These are phyloP conservation scores for Sporothrix brasiliensis DNA, from an alignment of 2,329 filamentous ascomycete genomes.

Conservation along the genomic window DNA sequence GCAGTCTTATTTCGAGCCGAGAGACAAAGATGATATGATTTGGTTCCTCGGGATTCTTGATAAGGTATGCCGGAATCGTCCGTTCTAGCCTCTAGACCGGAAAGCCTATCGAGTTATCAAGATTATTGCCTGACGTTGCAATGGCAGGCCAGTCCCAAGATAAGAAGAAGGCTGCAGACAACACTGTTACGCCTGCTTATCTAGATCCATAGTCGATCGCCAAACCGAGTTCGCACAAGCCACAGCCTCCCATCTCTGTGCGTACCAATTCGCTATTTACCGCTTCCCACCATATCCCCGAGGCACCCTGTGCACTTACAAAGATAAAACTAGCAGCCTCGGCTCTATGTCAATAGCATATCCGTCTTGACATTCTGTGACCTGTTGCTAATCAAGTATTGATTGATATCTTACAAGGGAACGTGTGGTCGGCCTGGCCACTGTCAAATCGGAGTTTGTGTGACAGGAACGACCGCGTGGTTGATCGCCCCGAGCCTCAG, in stretches of 20 bases:
- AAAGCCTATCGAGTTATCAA: background rate
- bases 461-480: background rate
- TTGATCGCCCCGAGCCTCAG: slow-evolving; percentile 7
- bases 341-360: background rate
- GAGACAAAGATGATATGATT: background rate
- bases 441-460: background rate
- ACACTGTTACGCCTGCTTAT: background rate
- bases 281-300: background rate
- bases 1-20: background rate
- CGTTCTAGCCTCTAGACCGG: background rate
- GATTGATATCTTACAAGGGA: background rate
- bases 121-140: background rate
- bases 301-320: background rate
- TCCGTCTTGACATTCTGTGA: background rate
- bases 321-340: slow-evolving; percentile 8
- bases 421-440: background rate
- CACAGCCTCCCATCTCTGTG: slow-evolving; percentile 9
- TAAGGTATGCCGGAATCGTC: slow-evolving; percentile 22
- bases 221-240: background rate
- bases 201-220: background rate
- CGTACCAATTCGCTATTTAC: background rate
- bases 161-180: slow-evolving; percentile 3
- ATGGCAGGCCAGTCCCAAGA: background rate
- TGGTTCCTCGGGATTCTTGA: background rate
- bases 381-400: background rate